Evolutionary conservation across 768 basidiomycete species (phyloP).

Genomic region (Pleurotus djamor): DNA sequence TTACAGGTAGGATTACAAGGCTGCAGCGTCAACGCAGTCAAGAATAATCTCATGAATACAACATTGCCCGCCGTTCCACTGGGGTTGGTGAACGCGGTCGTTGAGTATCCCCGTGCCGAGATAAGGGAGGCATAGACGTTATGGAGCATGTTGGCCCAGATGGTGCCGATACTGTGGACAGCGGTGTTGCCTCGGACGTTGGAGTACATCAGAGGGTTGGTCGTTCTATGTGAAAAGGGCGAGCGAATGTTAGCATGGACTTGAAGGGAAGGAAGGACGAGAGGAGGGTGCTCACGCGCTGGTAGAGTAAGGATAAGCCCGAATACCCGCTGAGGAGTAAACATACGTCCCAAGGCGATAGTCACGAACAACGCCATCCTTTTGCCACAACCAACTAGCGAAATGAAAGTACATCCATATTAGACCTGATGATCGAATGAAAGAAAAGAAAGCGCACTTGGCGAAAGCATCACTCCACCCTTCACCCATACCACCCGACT

Average conservation of each 20-base stretch:
- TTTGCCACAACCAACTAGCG: slow-evolving; percentile 19
- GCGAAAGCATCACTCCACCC: slow-evolving; percentile 40
- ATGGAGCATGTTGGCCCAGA: slow-evolving; percentile 3
- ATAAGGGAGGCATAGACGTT: not conserved
- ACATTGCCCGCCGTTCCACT: slow-evolving; percentile 25
- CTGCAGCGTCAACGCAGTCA: slow-evolving; percentile 32
- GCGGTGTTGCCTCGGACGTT: slow-evolving; percentile 25
- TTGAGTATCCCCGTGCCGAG: not conserved
- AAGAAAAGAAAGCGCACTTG: not conserved
- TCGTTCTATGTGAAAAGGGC: slow-evolving; percentile 8
- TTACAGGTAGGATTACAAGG: slow-evolving; percentile 22
- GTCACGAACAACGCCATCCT: slow-evolving; percentile 14
- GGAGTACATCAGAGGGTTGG: slow-evolving; percentile 34
- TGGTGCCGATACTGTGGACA: slow-evolving; percentile 25
- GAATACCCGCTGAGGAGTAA: slow-evolving; percentile 34
- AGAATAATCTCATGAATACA: slow-evolving; percentile 31
- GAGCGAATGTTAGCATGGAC: too few relatives aligned
- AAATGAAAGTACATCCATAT: slow-evolving; percentile 16
- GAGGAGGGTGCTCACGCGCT: slow-evolving; percentile 20
- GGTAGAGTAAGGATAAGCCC: slow-evolving; percentile 46
- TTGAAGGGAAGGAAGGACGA: not conserved
- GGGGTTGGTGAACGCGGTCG: not conserved
- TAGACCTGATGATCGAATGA: not conserved
- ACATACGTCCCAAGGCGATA: slow-evolving; percentile 18
- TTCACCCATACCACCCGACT: slow-evolving; percentile 51